A percentile compares a stretch with the other conserved stretches of the same genome.
These are phyloP conservation scores for Spathaspora sp. DNA, from an alignment of 805 yeast species.

Conservation along the genomic window DNA sequence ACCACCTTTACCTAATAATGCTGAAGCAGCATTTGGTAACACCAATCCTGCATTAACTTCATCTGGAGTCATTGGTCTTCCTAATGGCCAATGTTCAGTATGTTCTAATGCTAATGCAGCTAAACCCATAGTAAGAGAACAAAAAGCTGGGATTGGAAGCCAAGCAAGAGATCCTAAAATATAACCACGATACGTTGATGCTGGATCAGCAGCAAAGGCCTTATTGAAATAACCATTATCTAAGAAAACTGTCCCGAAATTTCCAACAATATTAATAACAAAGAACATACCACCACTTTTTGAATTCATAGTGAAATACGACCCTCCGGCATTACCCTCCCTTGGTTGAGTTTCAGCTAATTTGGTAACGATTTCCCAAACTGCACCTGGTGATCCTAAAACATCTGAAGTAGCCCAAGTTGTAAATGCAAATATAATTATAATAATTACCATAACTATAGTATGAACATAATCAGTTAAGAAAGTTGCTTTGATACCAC, in stretches of 20 bases:
- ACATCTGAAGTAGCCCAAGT: constrained; percentile 66
- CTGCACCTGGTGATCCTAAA: constrained; percentile 79
- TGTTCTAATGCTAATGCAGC: constrained; percentile 73
- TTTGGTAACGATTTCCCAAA: constrained; percentile 69
- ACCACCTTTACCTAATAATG: constrained; percentile 83
- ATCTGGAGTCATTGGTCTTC: constrained; percentile 56
- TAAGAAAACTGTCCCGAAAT: constrained; percentile 83
- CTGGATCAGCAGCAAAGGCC: constrained; percentile 83
- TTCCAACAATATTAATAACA: constrained; percentile 82
- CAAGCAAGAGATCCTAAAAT: constrained; percentile 85
- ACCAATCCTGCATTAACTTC: constrained; percentile 83
- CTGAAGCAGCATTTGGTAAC: constrained; percentile 74
- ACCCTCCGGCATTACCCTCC: constrained; percentile 78
- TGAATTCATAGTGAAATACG: constrained; percentile 84
- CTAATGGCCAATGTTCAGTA: constrained; percentile 75
- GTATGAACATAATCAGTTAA: constrained; percentile 44
- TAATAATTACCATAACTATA: constrained; percentile 65
- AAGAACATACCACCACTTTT: constrained; percentile 85
- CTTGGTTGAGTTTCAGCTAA: constrained; percentile 63
- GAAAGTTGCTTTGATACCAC: constrained; percentile 45
- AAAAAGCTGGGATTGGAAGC: constrained; percentile 85
- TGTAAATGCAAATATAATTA: constrained; percentile 76
- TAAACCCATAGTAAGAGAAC: constrained; percentile 84
- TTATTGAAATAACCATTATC: constrained; percentile 89
- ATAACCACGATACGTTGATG: constrained; percentile 83